Conservation (phyloP, 2,329 filamentous ascomycete genomes). For the Tolypocladium ovalisporum region DNA sequence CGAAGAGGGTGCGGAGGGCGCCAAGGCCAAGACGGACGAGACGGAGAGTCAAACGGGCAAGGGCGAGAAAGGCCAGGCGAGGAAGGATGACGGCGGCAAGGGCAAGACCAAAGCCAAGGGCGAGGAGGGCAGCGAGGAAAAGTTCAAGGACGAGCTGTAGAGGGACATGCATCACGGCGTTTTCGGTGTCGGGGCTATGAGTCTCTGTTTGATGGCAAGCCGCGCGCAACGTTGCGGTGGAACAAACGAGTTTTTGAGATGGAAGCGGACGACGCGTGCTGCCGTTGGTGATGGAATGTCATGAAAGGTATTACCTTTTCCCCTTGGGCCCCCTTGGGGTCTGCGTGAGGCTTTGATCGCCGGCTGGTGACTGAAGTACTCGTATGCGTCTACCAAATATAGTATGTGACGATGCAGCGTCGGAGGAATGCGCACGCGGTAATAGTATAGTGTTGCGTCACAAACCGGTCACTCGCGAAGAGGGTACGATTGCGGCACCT, state of each 20-base stretch:
- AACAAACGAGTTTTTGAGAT: too few relatives aligned
- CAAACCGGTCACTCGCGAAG: too few relatives aligned
- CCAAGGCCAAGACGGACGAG: not conserved
- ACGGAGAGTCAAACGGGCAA: not conserved
- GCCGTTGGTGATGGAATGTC: not conserved
- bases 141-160: slow-evolving; percentile 42
- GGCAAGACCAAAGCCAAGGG: slow-evolving; percentile 5
- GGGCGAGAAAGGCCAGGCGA: not conserved
- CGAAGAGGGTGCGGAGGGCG: slow-evolving; percentile 9
- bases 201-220: not conserved
- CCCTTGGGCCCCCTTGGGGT: not conserved
- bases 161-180: not conserved
- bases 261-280: not conserved
- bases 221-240: not conserved
- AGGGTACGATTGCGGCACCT: too few relatives aligned
- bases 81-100: not conserved
- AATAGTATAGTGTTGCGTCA: too few relatives aligned
- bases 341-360: not conserved
- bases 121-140: slow-evolving; percentile 35
- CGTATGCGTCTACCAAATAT: too few relatives aligned
- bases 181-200: not conserved
- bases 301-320: not conserved
- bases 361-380: not conserved
- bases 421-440: too few relatives aligned
- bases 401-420: too few relatives aligned